phyloP scores from a whole-genome alignment of 176 grass and related monocot species.

The Eleusine coracana region DNA sequence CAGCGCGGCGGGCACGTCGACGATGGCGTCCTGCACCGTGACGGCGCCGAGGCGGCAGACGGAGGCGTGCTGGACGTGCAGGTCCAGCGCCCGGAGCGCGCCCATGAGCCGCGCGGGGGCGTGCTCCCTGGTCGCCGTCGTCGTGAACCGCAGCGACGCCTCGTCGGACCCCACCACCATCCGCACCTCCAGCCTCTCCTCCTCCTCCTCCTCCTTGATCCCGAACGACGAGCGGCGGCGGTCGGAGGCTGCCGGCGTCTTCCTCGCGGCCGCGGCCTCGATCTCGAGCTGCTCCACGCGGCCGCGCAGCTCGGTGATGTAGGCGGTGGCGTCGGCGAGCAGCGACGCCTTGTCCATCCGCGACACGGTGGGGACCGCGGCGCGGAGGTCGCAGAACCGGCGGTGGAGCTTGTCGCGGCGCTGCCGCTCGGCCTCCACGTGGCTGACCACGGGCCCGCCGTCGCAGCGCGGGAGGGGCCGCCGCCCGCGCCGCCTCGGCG shows the following conservation, averaged over 20 bases:
- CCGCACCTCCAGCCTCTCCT: constrained; percentile 25
- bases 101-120: constrained; percentile 53
- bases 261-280: constrained; percentile 31
- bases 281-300: constrained; percentile 35
- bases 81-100: constrained; percentile 42
- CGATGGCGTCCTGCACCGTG: constrained; percentile 57
- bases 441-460: constrained; percentile 33
- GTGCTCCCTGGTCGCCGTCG: background rate
- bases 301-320: constrained; percentile 56
- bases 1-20: constrained; percentile 43
- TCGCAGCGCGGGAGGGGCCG: background rate
- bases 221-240: too few species aligned
- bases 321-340: constrained; percentile 52
- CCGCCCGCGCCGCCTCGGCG: constrained; percentile 4
- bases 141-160: constrained; percentile 26
- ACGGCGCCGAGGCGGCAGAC: constrained; percentile 38
- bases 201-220: background rate
- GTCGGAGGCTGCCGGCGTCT: background rate
- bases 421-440: constrained; percentile 63
- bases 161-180: constrained; percentile 27
- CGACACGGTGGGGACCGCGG: constrained; percentile 60
- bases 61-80: constrained; percentile 55
- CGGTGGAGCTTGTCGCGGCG: constrained; percentile 67
- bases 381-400: constrained; percentile 62
- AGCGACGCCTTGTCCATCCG: constrained; percentile 77